phyloP scores from a whole-genome alignment of 2,329 filamentous ascomycete genomes.

The Monosporascus sp. region DNA sequence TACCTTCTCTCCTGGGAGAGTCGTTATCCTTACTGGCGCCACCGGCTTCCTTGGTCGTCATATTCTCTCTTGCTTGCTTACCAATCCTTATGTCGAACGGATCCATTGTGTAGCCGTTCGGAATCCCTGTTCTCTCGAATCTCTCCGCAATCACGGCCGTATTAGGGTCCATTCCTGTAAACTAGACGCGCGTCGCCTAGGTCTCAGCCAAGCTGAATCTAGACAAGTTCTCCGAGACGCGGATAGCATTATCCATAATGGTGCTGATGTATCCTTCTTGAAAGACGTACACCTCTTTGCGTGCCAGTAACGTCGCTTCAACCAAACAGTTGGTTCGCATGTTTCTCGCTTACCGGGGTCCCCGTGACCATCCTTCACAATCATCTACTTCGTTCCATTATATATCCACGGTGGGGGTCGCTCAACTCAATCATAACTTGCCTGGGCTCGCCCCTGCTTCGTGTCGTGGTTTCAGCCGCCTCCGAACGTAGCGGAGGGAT shows the following conservation, averaged over 20 bases:
- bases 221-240: conserved; percentile 18
- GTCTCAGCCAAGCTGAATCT: conserved; percentile 8
- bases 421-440: neutral
- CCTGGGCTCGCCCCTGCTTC: conserved; percentile 2
- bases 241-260: conserved; percentile 48
- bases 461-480: neutral
- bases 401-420: conserved; percentile 28
- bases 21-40: conserved; percentile 33
- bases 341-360: conserved; percentile 15
- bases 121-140: neutral
- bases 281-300: conserved; percentile 33
- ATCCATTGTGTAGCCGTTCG: conserved; percentile 41
- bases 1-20: no score
- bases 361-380: no score
- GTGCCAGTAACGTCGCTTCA: conserved; percentile 29
- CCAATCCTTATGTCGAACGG: conserved; percentile 22
- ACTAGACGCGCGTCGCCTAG: neutral
- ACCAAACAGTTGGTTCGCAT: conserved; percentile 31
- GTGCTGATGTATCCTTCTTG: conserved; percentile 35
- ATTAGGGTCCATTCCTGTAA: neutral
- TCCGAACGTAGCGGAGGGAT: conserved; percentile 23
- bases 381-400: conserved; percentile 31
- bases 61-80: conserved; percentile 32
- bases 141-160: neutral
- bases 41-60: conserved; percentile 35